Evolutionary conservation across 1,139 yeast genomes (phyloP), one percentile per base, ranked within the genome.

Genomic region (Citeromyces siamensis): DNA sequence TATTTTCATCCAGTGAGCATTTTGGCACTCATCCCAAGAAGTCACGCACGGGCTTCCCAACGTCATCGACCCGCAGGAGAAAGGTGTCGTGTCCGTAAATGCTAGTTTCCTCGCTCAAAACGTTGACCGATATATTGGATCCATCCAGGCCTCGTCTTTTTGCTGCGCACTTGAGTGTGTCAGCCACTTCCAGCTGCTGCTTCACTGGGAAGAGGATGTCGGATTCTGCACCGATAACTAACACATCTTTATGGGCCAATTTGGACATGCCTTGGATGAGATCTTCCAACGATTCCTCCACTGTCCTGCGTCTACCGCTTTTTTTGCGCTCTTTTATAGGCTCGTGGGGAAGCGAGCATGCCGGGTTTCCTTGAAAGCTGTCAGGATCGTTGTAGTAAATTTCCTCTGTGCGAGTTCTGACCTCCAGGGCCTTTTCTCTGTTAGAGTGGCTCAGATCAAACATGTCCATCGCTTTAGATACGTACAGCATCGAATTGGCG

Each of bases 401-500:
- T 21, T 46, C 39, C 42, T 62, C 65, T 4, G 72, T 59, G 35
- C 53, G 58, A 6, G 38, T 29, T 46, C 80, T 59, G 22, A 62
- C 66, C 3, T 46, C 44, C 1, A 42, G 36, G 5, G 84, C 77
- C 37, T 58, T 59, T 2, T 49, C 39, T 42, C 77, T 60, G 43
- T 70, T 68, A 8, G 51, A 49, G 3, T 45, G 44, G n/a, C 94
- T 82, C 49, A 86, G 61, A 52, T 86, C 95, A 56, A 88, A 88
- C 50, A 86, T 60, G 54, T 86, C 97, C 97, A 88, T 86, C 1
- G 95, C 95, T 55, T 88, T 86, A 44, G 88, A 82, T 10, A 86
- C 75, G 53, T 86, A 86, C 35, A 86, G 63, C 47, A 86, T 68
- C 3, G 95, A 84, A 53, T 88, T 86, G 27, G 97, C 84, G 55